Conservation (phyloP, 2,329 filamentous ascomycete species). For the Diaporthe batatas region DNA sequence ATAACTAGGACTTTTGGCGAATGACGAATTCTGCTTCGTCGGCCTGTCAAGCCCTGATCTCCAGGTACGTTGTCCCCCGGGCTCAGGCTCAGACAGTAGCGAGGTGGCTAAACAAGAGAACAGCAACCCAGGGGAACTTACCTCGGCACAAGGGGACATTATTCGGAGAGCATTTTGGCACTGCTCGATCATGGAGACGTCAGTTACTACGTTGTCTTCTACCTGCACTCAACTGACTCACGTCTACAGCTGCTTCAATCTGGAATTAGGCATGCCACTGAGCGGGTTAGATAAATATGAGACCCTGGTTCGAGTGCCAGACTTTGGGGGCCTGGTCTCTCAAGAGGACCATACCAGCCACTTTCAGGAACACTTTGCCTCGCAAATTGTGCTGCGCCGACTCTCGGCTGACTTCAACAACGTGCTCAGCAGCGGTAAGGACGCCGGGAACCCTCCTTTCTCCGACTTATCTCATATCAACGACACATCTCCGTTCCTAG, state of each 20-base stretch:
- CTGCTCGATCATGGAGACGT: slow-evolving; percentile 68
- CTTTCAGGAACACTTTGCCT: slow-evolving; percentile 70
- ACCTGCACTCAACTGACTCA: background rate
- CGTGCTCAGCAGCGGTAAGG: slow-evolving; percentile 65
- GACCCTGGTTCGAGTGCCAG: slow-evolving; percentile 66
- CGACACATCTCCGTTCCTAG: too few species aligned
- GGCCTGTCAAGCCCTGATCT: slow-evolving; percentile 68
- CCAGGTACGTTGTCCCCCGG: slow-evolving; percentile 56
- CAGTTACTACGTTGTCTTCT: slow-evolving; percentile 43
- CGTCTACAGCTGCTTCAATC: slow-evolving; percentile 54
- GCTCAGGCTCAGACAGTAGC: background rate
- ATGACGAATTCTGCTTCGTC: slow-evolving; percentile 68
- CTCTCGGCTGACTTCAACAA: slow-evolving; percentile 67
- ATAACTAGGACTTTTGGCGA: slow-evolving; percentile 70
- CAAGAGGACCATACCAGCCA: slow-evolving; percentile 62
- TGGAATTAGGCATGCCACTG: slow-evolving; percentile 70
- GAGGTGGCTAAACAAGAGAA: slow-evolving; percentile 1
- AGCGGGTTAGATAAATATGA: slow-evolving; percentile 68
- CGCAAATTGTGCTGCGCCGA: slow-evolving; percentile 69
- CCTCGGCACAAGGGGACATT: slow-evolving; percentile 62
- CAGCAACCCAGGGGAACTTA: slow-evolving; percentile 60
- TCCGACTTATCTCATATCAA: background rate
- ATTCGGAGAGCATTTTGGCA: slow-evolving; percentile 69
- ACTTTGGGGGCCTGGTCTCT: slow-evolving; percentile 63
- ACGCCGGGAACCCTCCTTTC: slow-evolving; percentile 26